Evolutionary conservation across 352 stramenopile genomes (phyloP), one percentile per base, ranked within the genome.

Genomic region (Pythium phragmiticola): DNA sequence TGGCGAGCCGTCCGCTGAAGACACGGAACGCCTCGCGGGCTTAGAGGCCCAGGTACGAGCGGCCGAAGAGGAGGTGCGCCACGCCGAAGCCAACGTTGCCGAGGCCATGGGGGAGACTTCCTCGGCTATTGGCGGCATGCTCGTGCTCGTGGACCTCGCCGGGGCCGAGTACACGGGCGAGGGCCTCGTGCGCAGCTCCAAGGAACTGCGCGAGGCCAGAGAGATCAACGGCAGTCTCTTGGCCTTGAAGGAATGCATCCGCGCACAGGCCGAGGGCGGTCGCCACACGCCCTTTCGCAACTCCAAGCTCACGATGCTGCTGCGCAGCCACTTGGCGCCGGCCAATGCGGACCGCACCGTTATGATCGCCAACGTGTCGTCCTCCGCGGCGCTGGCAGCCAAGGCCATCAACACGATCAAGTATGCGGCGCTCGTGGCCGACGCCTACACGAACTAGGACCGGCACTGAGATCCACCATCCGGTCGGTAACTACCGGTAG

Each of bases 141-240:
- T 87, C 3, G 76, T 85, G 23, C 74, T 85, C 34, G 74, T 83
- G 41, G 78, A 84, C 48, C 65, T 87, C 16, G 76, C 76, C 17
- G 74, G 78, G 12, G 75, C 76, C n/a, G 78, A 87, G 67, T 80
- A 87, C 64, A 82, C 74, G 7, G 76, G 78, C 43, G 43, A 81
- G 16, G 76, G 73, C 3, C 69, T 81, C 6, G 8, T 41, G 28
- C 70, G 70, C n/a, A 74, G 55, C 43, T 37, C 70, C 0, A 60
- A 47, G 16, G 68, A 74, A 33, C 57, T 72, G 41, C 33, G 39
- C 5, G 70, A 76, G 50, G 70, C 71, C 1, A 61, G 55, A 26
- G 70, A 78, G 60, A 81, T 81, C 50, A 84, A 84, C 37, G 62
- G 64, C 60, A 84, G 76, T 60, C 57, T 84, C 8, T 60, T 84